Conservation (phyloP, 768 basidiomycete genomes). For the Agrocybe praecox region DNA sequence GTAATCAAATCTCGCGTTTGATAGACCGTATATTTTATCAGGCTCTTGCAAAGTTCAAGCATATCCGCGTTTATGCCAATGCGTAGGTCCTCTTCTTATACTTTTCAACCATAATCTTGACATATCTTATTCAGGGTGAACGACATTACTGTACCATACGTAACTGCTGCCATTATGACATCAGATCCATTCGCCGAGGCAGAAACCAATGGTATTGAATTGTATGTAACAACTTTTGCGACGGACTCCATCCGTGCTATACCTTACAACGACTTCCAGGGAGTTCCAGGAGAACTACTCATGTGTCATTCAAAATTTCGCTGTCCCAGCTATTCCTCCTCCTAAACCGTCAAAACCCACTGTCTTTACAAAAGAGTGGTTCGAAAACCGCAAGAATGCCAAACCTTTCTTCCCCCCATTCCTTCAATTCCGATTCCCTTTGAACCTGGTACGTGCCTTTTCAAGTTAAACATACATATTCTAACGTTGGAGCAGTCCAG, state of each 20-base stretch:
- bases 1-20: neutral
- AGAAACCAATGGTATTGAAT: constrained; percentile 56
- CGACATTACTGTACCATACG: constrained; percentile 82
- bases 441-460: constrained; percentile 60
- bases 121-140: constrained; percentile 47
- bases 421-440: constrained; percentile 63
- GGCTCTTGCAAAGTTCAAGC: constrained; percentile 65
- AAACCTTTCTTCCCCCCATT: constrained; percentile 58
- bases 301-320: constrained; percentile 57
- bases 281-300: constrained; percentile 57
- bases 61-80: constrained; percentile 82
- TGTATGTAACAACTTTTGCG: constrained; percentile 44
- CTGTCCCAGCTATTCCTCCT: constrained; percentile 44
- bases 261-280: constrained; percentile 33
- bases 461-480: too few relatives aligned
- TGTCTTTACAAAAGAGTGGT: constrained; percentile 46
- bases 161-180: constrained; percentile 73
- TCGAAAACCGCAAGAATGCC: constrained; percentile 38
- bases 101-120: neutral
- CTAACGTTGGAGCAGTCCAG: too few relatives aligned
- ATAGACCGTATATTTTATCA: constrained; percentile 77
- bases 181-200: constrained; percentile 67
- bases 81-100: constrained; percentile 46
- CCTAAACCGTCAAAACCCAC: constrained; percentile 38
- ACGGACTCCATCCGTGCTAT: neutral